These are phyloP conservation scores for Fagus sylvatica DNA, from an alignment of 306 rosid genomes.

Conservation along the genomic window DNA sequence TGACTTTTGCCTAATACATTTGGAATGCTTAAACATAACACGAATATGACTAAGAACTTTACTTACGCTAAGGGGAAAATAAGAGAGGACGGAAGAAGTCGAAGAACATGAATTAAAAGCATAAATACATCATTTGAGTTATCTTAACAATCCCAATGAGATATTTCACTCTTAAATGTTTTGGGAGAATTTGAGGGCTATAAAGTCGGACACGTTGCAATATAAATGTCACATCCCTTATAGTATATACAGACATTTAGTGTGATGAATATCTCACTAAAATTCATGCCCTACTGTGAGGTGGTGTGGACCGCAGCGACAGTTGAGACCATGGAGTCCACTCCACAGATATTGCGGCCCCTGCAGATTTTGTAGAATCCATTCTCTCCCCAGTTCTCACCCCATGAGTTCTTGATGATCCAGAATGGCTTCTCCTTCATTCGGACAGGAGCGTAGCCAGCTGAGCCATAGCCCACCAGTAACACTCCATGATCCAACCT, in stretches of 20 bases:
- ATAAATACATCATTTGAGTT: not conserved
- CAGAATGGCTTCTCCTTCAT: slow-evolving; percentile 89
- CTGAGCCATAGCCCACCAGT: slow-evolving; percentile 80
- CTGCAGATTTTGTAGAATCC: slow-evolving; percentile 87
- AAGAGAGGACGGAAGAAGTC: not conserved
- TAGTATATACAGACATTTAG: slow-evolving; percentile 22
- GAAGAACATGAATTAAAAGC: not conserved
- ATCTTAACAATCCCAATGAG: slow-evolving; percentile 13
- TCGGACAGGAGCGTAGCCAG: slow-evolving; percentile 68
- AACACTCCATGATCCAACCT: slow-evolving; percentile 78
- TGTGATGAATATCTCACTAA: not conserved
- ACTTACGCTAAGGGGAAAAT: not conserved
- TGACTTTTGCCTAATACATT: too few species aligned
- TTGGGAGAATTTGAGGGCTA: not conserved
- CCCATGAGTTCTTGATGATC: slow-evolving; percentile 98
- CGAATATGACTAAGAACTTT: not conserved
- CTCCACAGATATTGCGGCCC: slow-evolving; percentile 88
- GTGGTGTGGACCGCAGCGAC: slow-evolving; percentile 61
- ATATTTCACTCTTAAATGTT: not conserved
- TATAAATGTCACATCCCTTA: not conserved
- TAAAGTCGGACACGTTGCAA: not conserved
- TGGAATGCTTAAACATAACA: not conserved
- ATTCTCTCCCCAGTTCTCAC: slow-evolving; percentile 88
- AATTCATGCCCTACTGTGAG: slow-evolving; percentile 23
- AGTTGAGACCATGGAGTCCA: slow-evolving; percentile 81